phyloP scores from a whole-genome alignment of 176 grass and related monocot species.

The Carex cristatella region DNA sequence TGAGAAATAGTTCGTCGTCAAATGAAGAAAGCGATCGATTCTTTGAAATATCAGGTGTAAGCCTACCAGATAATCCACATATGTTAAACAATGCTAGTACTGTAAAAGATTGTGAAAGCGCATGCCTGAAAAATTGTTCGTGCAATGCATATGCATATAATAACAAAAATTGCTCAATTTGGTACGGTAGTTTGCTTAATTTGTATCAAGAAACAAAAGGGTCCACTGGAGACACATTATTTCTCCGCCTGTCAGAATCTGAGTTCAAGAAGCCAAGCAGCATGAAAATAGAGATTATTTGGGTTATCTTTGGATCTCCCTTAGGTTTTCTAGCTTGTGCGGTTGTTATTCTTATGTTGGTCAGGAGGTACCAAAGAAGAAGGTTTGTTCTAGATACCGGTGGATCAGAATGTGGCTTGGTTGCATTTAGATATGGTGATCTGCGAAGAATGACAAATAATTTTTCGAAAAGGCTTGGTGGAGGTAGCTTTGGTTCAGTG shows the following conservation, averaged over 20 bases:
- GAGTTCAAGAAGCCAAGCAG: constrained; percentile 8
- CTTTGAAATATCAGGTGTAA: constrained; percentile 11
- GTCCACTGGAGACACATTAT: neutral
- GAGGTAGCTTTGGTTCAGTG: constrained; percentile 41
- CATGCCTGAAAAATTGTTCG: too few relatives aligned
- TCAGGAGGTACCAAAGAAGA: neutral
- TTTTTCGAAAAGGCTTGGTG: constrained; percentile 44
- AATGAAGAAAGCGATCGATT: constrained; percentile 23
- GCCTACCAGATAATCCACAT: neutral
- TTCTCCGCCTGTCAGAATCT: constrained; percentile 32
- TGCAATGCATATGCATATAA: constrained; percentile 36
- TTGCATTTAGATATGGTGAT: constrained; percentile 29
- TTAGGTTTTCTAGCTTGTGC: neutral
- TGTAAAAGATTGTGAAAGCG: too few relatives aligned
- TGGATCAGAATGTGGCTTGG: constrained; percentile 10
- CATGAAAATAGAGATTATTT: neutral
- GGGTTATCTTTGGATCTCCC: neutral
- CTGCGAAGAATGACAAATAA: constrained; percentile 37
- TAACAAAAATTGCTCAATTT: constrained; percentile 17
- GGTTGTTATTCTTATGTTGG: neutral
- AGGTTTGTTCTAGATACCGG: neutral
- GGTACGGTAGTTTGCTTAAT: constrained; percentile 33
- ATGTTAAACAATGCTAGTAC: too few relatives aligned
- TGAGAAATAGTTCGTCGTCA: neutral
- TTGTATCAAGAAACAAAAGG: neutral